A percentile compares a stretch with the other conserved stretches of the same genome.
Conservation (phyloP, 2,329 filamentous ascomycete species). For the Fusarium sp. region DNA sequence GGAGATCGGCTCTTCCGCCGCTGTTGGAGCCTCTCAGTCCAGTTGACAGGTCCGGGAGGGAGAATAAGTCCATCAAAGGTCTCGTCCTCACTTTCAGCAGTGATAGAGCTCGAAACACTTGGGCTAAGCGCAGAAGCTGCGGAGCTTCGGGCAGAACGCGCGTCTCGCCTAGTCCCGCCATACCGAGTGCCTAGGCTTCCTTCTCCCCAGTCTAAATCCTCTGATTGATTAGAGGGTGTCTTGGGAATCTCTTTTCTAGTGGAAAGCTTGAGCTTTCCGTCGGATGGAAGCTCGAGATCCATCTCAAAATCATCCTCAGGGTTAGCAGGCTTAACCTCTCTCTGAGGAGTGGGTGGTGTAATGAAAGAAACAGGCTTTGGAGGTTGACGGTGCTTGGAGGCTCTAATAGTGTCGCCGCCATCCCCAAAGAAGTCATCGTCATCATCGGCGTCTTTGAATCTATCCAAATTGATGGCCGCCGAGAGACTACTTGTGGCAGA, state of each 20-base stretch:
- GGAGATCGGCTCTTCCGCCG: constrained; percentile 72
- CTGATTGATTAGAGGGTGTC: constrained; percentile 68
- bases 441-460: constrained; percentile 71
- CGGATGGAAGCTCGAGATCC: constrained; percentile 77
- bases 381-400: constrained; percentile 68
- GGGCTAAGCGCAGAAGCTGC: constrained; percentile 91
- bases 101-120: constrained; percentile 91
- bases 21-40: constrained; percentile 80
- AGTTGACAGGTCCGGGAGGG: constrained; percentile 84
- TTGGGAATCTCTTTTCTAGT: constrained; percentile 70
- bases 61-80: constrained; percentile 89
- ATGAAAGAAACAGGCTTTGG: constrained; percentile 64
- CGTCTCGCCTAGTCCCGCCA: constrained; percentile 84
- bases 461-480: constrained; percentile 68
- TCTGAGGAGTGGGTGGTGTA: constrained; percentile 66
- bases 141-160: constrained; percentile 84
- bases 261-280: constrained; percentile 73
- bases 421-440: constrained; percentile 74
- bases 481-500: constrained; percentile 52
- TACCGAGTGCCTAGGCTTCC: constrained; percentile 92
- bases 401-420: constrained; percentile 74
- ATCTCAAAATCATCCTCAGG: constrained; percentile 76
- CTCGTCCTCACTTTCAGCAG: constrained; percentile 92
- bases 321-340: constrained; percentile 49
- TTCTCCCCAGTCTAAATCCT: constrained; percentile 94